Evolutionary conservation across 257 asterid genomes (phyloP), one percentile per base, ranked within the genome.

Genomic region (Forsythia viridissima): DNA sequence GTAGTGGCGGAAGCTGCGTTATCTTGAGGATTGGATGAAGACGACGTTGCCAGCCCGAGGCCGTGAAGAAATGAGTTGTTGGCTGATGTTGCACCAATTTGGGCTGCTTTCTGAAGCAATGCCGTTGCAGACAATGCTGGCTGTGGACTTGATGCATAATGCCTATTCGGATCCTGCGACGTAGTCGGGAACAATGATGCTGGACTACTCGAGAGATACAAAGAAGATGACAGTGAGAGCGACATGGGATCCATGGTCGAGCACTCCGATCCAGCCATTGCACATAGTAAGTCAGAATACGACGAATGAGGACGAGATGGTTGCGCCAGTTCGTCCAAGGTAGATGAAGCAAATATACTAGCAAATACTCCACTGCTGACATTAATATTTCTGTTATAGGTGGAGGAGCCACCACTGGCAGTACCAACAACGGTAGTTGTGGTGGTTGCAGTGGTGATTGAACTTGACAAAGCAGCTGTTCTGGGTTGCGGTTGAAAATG

Each of bases 61-160:
- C 97, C 93, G 3, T 87, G 93, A 20, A 94, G 96, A 78, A 92
- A 88, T 0, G 93, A 92, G 34, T 91, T 79, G 81, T 85, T 85
- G 4, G 98, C 90, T 0, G 96, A 83, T 0, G 92, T 81, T 3
- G 96, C 77, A 0, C 97, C 97, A 84, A 94, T 89, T 74, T 92
- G 94, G 13, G 98, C 98, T 0, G 98, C 98, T 65, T 91, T 94
- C 73, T 91, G 98, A 46, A 94, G 97, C 79, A 94, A 81, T 11
- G 98, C 98, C 0, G 98, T 94, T 3, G 98, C 98, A 0, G 98
- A 91, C 40, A 94, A 57, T 3, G 91, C 94, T 0, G 98, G 91
- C 65, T 80, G 96, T 5, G 87, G 69, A 68, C 68, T 51, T 0
- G 88, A 30, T 1, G 88, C 20, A 36, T 86, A 87, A 79, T 78